Conservation (phyloP, 208 protist species). For the Balamuthia mandrillaris region DNA sequence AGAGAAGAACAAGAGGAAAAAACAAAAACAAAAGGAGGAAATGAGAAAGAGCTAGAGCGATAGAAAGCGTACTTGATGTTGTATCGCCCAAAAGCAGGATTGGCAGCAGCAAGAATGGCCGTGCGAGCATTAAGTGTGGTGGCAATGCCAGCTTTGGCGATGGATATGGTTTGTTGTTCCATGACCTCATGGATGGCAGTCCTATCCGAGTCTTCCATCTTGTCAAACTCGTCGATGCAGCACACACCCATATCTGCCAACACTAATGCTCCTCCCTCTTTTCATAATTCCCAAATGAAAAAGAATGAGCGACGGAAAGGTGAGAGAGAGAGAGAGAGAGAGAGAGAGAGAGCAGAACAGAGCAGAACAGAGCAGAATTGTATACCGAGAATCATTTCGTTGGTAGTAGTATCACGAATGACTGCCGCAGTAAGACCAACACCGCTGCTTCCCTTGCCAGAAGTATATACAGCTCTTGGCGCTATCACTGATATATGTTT, state of each 20-base stretch:
- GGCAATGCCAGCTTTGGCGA: conserved; percentile 98
- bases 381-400: conserved; percentile 72
- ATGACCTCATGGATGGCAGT: conserved; percentile 96
- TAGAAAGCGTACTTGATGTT: conserved; percentile 81
- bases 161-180: conserved; percentile 98
- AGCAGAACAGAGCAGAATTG: neutral
- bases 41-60: conserved; percentile 77
- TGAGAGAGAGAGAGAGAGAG: neutral
- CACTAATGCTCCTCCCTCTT: conserved; percentile 95
- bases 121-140: conserved; percentile 97
- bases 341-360: neutral
- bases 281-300: neutral
- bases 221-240: conserved; percentile 99
- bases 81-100: conserved; percentile 95
- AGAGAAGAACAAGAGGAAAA: neutral
- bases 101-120: conserved; percentile 96
- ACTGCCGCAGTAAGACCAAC: conserved; percentile 87
- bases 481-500: conserved; percentile 62
- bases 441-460: conserved; percentile 73
- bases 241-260: conserved; percentile 98
- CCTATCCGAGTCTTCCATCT: conserved; percentile 81
- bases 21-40: conserved; percentile 48
- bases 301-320: neutral
- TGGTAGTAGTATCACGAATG: conserved; percentile 69
- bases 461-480: neutral